Percentiles rank a stretch among this genome's conserved stretches.
These are phyloP conservation scores for Elsinoe perseae DNA, from an alignment of 2,329 filamentous ascomycete species.

Conservation along the genomic window DNA sequence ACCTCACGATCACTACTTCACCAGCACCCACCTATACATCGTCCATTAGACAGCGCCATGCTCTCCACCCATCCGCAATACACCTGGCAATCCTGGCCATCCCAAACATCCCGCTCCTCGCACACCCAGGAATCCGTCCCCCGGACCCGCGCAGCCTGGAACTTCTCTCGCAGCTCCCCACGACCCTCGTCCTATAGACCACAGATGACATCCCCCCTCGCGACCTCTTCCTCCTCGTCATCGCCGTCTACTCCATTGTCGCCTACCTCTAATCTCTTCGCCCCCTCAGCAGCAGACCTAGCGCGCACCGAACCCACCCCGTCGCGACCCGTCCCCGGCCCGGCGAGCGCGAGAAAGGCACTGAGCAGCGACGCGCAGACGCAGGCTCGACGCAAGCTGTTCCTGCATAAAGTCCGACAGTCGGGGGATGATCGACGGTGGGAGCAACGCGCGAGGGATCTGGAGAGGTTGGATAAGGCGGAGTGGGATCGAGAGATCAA, in stretches of 20 bases:
- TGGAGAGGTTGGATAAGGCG: constrained; percentile 6
- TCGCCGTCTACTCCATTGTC: background rate
- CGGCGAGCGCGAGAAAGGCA: background rate
- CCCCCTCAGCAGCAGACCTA: background rate
- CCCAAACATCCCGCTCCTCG: background rate
- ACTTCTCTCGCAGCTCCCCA: background rate
- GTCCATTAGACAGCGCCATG: background rate
- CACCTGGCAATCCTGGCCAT: constrained; percentile 1
- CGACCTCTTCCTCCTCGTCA: background rate
- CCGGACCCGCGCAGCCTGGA: background rate
- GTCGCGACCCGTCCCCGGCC: background rate
- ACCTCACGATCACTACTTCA: background rate
- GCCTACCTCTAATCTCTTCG: background rate
- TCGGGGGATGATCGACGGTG: constrained; percentile 2
- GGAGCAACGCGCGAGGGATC: background rate
- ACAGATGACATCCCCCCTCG: constrained; percentile 1
- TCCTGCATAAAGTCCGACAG: constrained; percentile 8
- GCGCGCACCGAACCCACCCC: background rate
- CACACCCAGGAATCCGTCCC: background rate
- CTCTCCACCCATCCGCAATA: background rate
- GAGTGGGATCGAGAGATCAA: constrained; percentile 1
- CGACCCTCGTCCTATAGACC: background rate
- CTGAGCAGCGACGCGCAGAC: background rate
- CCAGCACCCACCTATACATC: background rate
- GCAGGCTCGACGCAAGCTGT: background rate